Base-by-base conservation (phyloP, 495 filamentous ascomycete genomes). In the Friedmanniomyces endolithicus region DNA sequence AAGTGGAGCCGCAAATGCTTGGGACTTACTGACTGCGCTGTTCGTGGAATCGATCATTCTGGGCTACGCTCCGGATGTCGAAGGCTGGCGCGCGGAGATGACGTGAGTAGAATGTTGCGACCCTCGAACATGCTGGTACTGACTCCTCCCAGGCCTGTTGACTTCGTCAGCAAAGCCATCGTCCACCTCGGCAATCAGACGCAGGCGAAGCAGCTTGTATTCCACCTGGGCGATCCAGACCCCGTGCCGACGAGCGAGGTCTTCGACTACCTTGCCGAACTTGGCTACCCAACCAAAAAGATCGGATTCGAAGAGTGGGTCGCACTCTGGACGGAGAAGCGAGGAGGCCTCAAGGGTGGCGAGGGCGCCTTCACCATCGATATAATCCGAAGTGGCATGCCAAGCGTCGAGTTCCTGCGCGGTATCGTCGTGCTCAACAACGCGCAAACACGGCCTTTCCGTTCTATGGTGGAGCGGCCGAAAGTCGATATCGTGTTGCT, bases 11-110 rank as follows among this genome's bases (percentile, higher is more conserved):
- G 74, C 79, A 0, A 86, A 86, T 55, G 74, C 80, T 0, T 85
- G 77, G 68, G 82, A 85, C 74, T 70, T 86, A 6, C 68, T 86
- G 12, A 78, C 76, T 56, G 82, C 82, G 0, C 56, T 86, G 50
- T 70, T 85, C 22, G 79, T 86, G 1, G 82, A 86, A 59, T 84
- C 81, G 8, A 74, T 84, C 33, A 75, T 77, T 27, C 61, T 86
- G 0, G 81, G 81, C 20, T 76, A 75, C 50, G 74, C 74, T 4
- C 81, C 81, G 0, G 75, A 82, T 50, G 77, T 84, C 22, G 71
- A 78, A 34, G 81, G 78, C 49, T 85, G 82, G 81, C 75, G 78
- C 25, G 80, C 79, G 0, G 82, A 86, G 67, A 84, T 84, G 81
- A 84, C 82, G 24, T 23, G 17, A 47, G 44, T 27, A 14, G 6